Evolutionary conservation across 2,329 filamentous ascomycete genomes (phyloP).

Genomic region (Fusarium stilboides): DNA sequence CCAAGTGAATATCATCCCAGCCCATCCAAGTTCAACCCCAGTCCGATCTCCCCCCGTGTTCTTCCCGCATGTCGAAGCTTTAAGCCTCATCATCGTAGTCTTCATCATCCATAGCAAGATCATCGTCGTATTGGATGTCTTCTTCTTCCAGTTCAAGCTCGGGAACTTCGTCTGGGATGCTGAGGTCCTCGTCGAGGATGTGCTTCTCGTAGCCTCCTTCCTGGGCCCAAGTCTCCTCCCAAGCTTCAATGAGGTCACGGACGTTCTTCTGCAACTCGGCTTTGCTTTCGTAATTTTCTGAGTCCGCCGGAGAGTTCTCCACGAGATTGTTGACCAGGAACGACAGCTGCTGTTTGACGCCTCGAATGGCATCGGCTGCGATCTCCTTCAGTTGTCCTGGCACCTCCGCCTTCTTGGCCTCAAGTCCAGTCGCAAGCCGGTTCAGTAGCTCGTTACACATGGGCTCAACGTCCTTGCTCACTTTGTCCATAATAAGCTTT

Average conservation of each 20-base stretch:
- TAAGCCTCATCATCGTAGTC: background rate
- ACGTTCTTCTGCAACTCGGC: background rate
- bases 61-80: background rate
- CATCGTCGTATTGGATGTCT: background rate
- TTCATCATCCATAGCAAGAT: background rate
- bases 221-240: conserved; percentile 5
- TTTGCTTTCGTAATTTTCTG: background rate
- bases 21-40: background rate
- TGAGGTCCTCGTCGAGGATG: background rate
- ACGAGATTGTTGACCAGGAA: conserved; percentile 17
- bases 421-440: background rate
- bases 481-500: background rate
- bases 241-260: background rate
- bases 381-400: background rate
- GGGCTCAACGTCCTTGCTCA: background rate
- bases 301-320: background rate
- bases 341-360: background rate
- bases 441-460: background rate
- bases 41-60: background rate
- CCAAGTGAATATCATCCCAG: background rate
- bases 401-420: background rate
- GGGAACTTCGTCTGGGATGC: conserved; percentile 2
- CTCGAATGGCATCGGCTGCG: background rate
- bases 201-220: background rate
- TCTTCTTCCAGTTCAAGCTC: background rate